Percentiles rank a stretch among this genome's conserved stretches.
Conservation (phyloP, 208 protist genomes). For the Trypanosoma avium region DNA sequence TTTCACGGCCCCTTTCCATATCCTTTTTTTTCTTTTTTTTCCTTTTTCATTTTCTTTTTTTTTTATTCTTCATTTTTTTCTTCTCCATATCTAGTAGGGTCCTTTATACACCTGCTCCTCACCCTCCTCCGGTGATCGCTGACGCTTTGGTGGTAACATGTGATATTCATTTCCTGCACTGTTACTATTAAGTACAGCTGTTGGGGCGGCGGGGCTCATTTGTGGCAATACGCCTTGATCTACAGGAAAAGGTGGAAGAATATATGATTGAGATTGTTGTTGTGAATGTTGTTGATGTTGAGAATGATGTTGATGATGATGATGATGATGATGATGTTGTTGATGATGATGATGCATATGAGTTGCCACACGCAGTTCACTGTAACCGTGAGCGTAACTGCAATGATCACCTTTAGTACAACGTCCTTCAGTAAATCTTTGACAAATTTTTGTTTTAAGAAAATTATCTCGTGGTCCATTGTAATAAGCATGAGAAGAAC, state of each 20-base stretch:
- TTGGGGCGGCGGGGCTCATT: slow-evolving; percentile 2
- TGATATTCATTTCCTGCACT: slow-evolving; percentile 1
- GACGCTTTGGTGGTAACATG: slow-evolving; percentile 15
- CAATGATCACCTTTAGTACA: slow-evolving; percentile 70
- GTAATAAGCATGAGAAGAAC: slow-evolving; percentile 18
- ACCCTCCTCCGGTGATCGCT: slow-evolving; percentile 4
- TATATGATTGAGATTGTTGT: neutral
- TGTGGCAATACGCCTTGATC: slow-evolving; percentile 14
- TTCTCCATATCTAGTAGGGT: slow-evolving; percentile 5
- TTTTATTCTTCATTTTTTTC: neutral
- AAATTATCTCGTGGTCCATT: slow-evolving; percentile 14
- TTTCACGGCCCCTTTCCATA: neutral
- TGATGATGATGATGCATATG: slow-evolving; percentile 20
- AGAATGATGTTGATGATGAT: slow-evolving; percentile 20
- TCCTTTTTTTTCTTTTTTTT: neutral
- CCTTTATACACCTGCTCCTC: neutral
- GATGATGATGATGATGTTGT: slow-evolving; percentile 17
- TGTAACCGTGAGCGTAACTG: slow-evolving; percentile 79
- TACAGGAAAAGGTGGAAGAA: slow-evolving; percentile 12
- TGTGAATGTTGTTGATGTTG: neutral
- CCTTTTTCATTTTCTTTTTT: neutral
- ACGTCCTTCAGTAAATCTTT: slow-evolving; percentile 64
- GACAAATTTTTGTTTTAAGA: slow-evolving; percentile 77
- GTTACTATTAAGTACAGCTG: slow-evolving; percentile 9
- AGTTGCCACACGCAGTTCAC: slow-evolving; percentile 43